These are phyloP conservation scores for Actinomucor elegans DNA, from an alignment of 371 early-diverging fungal genomes.

Conservation along the genomic window DNA sequence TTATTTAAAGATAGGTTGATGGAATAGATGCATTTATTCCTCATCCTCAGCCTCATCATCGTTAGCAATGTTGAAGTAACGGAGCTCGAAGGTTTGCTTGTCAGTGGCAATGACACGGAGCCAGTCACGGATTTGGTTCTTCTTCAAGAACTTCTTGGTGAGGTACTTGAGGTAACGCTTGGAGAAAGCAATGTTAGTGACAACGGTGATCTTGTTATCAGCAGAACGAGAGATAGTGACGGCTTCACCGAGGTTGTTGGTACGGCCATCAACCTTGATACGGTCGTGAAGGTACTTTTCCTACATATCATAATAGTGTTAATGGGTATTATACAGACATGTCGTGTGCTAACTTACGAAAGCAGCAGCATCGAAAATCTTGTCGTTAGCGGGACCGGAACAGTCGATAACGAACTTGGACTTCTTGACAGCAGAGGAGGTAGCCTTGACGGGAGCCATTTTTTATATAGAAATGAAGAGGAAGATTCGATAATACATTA, in stretches of 20 bases:
- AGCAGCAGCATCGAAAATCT: constrained; percentile 95
- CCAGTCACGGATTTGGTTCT: constrained; percentile 98
- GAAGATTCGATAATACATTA: not conserved
- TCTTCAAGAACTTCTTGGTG: constrained; percentile 99
- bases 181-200: constrained; percentile 81
- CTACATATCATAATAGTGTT: constrained; percentile 14
- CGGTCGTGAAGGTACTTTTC: constrained; percentile 98
- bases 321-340: no score
- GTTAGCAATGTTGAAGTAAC: constrained; percentile 94
- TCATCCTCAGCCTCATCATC: constrained; percentile 82
- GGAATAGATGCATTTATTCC: constrained; percentile 49
- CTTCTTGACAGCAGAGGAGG: constrained; percentile 44
- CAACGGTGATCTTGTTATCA: constrained; percentile 78
- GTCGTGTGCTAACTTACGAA: constrained; percentile 76
- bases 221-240: constrained; percentile 81
- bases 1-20: no score
- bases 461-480: constrained; percentile 23
- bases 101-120: constrained; percentile 92
- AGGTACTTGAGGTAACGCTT: constrained; percentile 99
- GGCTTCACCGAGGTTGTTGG: constrained; percentile 91
- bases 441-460: constrained; percentile 55
- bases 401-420: constrained; percentile 91
- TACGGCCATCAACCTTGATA: constrained; percentile 96
- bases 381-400: constrained; percentile 92
- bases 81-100: constrained; percentile 93